A percentile compares a stretch with the other conserved stretches of the same genome.
Conservation (phyloP, 148 eudicot species). For the Hydrangea macrophylla region DNA sequence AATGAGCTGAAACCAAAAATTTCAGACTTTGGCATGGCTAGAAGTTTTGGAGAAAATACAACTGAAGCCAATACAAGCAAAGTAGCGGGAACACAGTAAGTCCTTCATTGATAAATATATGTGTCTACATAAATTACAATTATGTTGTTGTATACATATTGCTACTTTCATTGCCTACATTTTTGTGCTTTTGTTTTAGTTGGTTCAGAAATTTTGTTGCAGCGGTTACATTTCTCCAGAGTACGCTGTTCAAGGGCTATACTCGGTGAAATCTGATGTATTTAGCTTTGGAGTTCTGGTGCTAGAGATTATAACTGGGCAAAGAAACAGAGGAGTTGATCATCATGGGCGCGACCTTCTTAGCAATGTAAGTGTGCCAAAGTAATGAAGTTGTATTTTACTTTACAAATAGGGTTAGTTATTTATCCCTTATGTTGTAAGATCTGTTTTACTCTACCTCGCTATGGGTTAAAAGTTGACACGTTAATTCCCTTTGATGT, state of each 20-base stretch:
- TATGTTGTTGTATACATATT: not conserved
- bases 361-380: conserved; percentile 38
- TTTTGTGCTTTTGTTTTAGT: not conserved
- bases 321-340: conserved; percentile 22
- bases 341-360: conserved; percentile 29
- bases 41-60: conserved; percentile 15
- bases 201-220: too few species aligned
- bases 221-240: conserved; percentile 45
- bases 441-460: too few species aligned
- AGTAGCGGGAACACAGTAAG: conserved; percentile 27
- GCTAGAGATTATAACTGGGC: conserved; percentile 30
- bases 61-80: conserved; percentile 9
- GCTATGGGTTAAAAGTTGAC: too few species aligned
- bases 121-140: too few species aligned
- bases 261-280: conserved; percentile 28
- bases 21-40: conserved; percentile 27
- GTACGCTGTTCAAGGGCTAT: conserved; percentile 22
- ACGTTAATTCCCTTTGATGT: too few species aligned
- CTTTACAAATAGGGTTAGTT: too few species aligned
- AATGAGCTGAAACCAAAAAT: conserved; percentile 28
- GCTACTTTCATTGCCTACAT: not conserved
- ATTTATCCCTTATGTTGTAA: too few species aligned
- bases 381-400: too few species aligned
- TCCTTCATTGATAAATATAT: too few species aligned
- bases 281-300: conserved; percentile 39